Percentiles rank a stretch among this genome's conserved stretches.
Evolutionary conservation across 1,284 basidiomycete species (phyloP).

Genomic region (Coriolopsis trogii): DNA sequence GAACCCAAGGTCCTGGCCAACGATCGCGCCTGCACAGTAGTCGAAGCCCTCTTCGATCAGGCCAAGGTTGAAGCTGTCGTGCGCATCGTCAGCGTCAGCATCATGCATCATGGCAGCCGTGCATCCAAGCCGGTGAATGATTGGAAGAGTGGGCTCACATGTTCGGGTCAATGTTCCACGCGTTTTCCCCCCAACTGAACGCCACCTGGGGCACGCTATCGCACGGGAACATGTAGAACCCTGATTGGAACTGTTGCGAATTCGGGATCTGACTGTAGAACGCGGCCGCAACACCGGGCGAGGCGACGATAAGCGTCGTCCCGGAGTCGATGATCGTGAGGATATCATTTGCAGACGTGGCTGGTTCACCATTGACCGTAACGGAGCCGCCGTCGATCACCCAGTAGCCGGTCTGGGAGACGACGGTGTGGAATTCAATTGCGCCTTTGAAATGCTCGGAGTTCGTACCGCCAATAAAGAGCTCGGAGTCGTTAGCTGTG

Average conservation of each 20-base stretch:
- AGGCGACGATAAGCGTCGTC: slow-evolving; percentile 54
- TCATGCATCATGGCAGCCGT: background rate
- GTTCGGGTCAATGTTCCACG: slow-evolving; percentile 40
- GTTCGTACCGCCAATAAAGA: slow-evolving; percentile 61
- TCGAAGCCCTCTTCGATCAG: slow-evolving; percentile 7
- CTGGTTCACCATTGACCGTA: slow-evolving; percentile 32
- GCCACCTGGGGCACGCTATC: slow-evolving; percentile 37
- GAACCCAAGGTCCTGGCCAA: slow-evolving; percentile 18
- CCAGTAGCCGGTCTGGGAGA: slow-evolving; percentile 40
- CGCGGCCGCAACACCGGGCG: slow-evolving; percentile 41
- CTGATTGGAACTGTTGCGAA: slow-evolving; percentile 36
- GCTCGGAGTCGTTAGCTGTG: slow-evolving; percentile 44
- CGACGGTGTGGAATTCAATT: slow-evolving; percentile 27
- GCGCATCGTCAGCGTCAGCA: background rate
- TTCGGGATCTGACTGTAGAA: slow-evolving; percentile 50
- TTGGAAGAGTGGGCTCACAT: slow-evolving; percentile 20
- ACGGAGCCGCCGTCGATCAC: slow-evolving; percentile 41
- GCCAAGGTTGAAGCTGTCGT: slow-evolving; percentile 31
- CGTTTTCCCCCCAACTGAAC: slow-evolving; percentile 45
- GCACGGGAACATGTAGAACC: slow-evolving; percentile 47
- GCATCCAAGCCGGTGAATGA: too few species aligned
- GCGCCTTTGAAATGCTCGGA: slow-evolving; percentile 40
- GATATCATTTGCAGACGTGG: slow-evolving; percentile 20
- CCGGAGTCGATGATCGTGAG: slow-evolving; percentile 47
- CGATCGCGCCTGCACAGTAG: slow-evolving; percentile 26